These are phyloP conservation scores for Phylloporus sp. DNA, from an alignment of 768 basidiomycete genomes.

Conservation along the genomic window DNA sequence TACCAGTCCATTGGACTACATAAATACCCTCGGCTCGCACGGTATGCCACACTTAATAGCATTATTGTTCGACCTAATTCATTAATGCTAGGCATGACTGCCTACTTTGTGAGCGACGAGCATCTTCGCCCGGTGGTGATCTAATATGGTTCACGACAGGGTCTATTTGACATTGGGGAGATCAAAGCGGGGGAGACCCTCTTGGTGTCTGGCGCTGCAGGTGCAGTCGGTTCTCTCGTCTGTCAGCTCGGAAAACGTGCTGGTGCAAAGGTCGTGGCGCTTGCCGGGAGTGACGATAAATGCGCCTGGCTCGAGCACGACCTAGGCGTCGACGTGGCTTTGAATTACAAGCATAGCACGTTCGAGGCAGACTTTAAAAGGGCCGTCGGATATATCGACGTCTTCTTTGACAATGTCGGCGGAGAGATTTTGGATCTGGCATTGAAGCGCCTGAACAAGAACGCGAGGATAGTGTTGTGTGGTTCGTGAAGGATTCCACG, in stretches of 20 bases:
- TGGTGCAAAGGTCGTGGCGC: conserved; percentile 81
- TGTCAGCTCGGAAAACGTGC: conserved; percentile 79
- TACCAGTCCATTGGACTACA: conserved; percentile 63
- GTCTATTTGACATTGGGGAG: conserved; percentile 73
- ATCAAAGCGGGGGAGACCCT: conserved; percentile 82
- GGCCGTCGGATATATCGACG: conserved; percentile 69
- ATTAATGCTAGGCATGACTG: conserved; percentile 63
- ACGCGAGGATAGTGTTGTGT: conserved; percentile 76
- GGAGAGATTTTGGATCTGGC: conserved; percentile 79
- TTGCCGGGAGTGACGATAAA: conserved; percentile 83
- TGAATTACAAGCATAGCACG: conserved; percentile 81
- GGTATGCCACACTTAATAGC: conserved; percentile 39
- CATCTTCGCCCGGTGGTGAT: conserved; percentile 3
- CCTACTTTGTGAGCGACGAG: conserved; percentile 66
- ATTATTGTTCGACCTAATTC: background rate
- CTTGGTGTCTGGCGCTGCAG: conserved; percentile 87
- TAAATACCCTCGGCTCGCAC: conserved; percentile 71
- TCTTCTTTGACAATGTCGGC: conserved; percentile 81
- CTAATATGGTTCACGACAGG: conserved; percentile 40
- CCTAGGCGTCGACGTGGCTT: conserved; percentile 72
- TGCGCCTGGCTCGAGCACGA: conserved; percentile 82
- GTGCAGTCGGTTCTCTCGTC: conserved; percentile 77
- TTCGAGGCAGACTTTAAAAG: conserved; percentile 72
- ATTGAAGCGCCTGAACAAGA: conserved; percentile 66
- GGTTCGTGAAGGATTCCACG: conserved; percentile 46